phyloP scores from a whole-genome alignment of 2,329 filamentous ascomycete species.

The Alternaria dauci region DNA sequence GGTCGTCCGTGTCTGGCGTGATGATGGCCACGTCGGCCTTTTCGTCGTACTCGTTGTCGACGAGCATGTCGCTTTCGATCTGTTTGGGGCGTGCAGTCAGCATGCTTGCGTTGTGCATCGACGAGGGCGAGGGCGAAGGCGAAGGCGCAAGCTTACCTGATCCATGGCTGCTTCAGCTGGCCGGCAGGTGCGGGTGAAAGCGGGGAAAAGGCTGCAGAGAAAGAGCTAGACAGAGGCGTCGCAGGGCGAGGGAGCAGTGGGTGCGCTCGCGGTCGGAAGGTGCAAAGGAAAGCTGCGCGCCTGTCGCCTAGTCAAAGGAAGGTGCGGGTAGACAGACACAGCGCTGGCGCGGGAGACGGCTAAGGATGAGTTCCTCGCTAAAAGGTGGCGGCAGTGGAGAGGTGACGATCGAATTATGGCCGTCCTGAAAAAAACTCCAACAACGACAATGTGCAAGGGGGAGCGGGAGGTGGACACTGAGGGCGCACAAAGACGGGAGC shows the following conservation, averaged over 20 bases:
- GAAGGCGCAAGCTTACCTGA: slow-evolving; percentile 46
- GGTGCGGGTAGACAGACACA: slow-evolving; percentile 24
- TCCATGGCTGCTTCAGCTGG: slow-evolving; percentile 41
- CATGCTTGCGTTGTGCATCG: slow-evolving; percentile 5
- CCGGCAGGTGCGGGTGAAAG: slow-evolving; percentile 26
- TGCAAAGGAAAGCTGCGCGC: slow-evolving; percentile 28
- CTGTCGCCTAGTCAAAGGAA: slow-evolving; percentile 26
- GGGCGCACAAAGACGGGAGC: slow-evolving; percentile 17
- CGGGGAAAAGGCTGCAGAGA: slow-evolving; percentile 20
- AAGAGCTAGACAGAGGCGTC: neutral
- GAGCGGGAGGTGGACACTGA: slow-evolving; percentile 1
- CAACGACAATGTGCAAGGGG: slow-evolving; percentile 3
- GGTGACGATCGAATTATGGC: slow-evolving; percentile 28
- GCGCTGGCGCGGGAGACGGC: slow-evolving; percentile 16
- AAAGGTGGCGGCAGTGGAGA: slow-evolving; percentile 45
- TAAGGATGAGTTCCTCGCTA: slow-evolving; percentile 43
- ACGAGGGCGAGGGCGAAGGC: neutral
- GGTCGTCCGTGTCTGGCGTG: slow-evolving; percentile 66
- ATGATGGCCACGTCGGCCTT: slow-evolving; percentile 70
- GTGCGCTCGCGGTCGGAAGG: slow-evolving; percentile 17
- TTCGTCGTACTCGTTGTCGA: slow-evolving; percentile 70
- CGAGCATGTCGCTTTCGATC: slow-evolving; percentile 70
- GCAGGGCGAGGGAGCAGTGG: slow-evolving; percentile 15
- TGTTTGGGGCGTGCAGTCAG: slow-evolving; percentile 40
- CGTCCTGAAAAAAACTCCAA: slow-evolving; percentile 7